Evolutionary conservation across 257 asterid genomes (phyloP).

Genomic region (Scutellaria galericulata): DNA sequence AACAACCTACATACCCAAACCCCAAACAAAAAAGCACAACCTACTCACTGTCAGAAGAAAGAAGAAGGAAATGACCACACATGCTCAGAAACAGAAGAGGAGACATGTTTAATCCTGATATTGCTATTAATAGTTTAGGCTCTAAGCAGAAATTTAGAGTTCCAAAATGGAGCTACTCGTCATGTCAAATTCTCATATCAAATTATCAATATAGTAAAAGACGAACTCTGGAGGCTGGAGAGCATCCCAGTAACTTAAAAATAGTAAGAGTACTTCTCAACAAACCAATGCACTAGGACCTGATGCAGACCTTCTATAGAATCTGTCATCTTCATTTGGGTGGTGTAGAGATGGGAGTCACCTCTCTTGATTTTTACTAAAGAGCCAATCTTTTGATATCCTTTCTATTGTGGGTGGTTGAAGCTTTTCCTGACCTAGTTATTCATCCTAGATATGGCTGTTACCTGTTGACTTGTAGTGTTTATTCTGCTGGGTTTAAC

Average conservation of each 20-base stretch:
- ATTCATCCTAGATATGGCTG: slow-evolving; percentile 10
- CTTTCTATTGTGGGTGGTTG: background rate
- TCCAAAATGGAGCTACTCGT: background rate
- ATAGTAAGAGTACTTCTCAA: background rate
- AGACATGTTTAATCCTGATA: background rate
- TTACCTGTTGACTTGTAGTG: slow-evolving; percentile 27
- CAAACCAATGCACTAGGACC: background rate
- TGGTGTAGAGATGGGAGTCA: slow-evolving; percentile 19
- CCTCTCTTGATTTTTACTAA: slow-evolving; percentile 11
- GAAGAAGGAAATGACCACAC: background rate
- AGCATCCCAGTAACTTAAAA: background rate
- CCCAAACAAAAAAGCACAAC: background rate
- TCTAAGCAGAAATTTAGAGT: background rate
- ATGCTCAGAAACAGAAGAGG: background rate
- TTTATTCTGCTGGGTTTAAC: slow-evolving; percentile 24
- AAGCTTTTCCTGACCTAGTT: background rate
- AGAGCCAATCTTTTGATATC: background rate
- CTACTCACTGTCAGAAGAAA: background rate
- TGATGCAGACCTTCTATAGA: background rate
- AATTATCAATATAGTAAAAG: background rate
- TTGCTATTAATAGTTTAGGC: background rate
- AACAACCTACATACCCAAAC: background rate
- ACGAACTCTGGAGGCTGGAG: background rate
- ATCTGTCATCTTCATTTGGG: slow-evolving; percentile 5
- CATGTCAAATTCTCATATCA: slow-evolving; percentile 1